Conservation (phyloP, 2,329 filamentous ascomycete species). For the Chaetomium olivaceum region DNA sequence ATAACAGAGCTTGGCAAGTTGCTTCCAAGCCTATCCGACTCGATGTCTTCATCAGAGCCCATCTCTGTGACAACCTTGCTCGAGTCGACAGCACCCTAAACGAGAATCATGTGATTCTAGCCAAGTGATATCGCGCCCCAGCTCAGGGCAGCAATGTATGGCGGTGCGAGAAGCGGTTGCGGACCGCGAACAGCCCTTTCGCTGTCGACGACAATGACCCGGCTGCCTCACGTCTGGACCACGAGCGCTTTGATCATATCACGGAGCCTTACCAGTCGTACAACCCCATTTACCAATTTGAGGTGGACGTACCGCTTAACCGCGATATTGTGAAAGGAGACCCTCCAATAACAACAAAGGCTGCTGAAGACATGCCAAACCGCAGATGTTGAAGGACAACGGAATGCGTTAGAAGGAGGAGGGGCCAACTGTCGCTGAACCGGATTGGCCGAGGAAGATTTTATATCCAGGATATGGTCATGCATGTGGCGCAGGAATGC, state of each 20-base stretch:
- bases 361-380: not conserved
- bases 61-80: not conserved
- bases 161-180: not conserved
- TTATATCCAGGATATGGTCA: not conserved
- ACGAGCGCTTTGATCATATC: not conserved
- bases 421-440: too few relatives aligned
- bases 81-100: not conserved
- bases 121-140: not conserved
- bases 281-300: not conserved
- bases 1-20: not conserved
- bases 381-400: not conserved
- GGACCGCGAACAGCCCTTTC: not conserved
- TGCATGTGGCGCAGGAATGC: not conserved
- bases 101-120: not conserved
- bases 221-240: not conserved
- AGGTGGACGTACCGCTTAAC: not conserved
- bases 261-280: not conserved
- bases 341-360: not conserved
- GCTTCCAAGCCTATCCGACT: not conserved
- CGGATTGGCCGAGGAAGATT: too few relatives aligned
- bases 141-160: not conserved
- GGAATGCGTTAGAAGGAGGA: too few relatives aligned
- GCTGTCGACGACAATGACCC: not conserved
- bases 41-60: not conserved
- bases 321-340: not conserved